These are phyloP conservation scores for Heracleum sosnowskyi DNA, from an alignment of 129 eudicot genomes.

Conservation along the genomic window DNA sequence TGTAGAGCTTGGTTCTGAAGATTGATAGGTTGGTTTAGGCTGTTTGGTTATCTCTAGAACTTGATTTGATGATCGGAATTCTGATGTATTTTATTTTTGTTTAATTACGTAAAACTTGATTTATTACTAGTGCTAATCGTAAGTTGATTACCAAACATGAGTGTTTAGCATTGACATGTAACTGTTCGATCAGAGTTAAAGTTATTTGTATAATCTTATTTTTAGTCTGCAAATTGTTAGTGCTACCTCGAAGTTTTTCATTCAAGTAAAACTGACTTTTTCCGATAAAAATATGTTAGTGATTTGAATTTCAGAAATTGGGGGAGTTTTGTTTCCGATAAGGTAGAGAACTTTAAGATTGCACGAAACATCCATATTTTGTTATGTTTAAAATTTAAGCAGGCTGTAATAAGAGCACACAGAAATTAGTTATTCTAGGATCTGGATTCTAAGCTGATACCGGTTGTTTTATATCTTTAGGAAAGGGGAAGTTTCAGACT, in stretches of 20 bases:
- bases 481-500: slow-evolving; percentile 94
- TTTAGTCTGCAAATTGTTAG: background rate
- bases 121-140: background rate
- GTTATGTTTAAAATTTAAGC: background rate
- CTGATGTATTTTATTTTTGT: background rate
- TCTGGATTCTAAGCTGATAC: background rate
- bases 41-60: background rate
- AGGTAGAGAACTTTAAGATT: background rate
- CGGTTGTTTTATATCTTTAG: slow-evolving; percentile 16
- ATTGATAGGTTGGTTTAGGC: background rate
- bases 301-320: background rate
- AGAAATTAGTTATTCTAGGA: background rate
- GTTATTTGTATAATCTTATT: background rate
- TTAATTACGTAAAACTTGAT: background rate
- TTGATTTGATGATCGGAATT: background rate
- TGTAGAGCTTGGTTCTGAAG: background rate
- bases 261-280: background rate
- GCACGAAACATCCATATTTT: background rate
- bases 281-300: background rate
- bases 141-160: background rate
- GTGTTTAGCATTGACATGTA: background rate
- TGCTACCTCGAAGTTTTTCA: background rate
- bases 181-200: background rate
- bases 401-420: background rate
- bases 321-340: background rate